Base-by-base conservation (phyloP, 148 eudicot species). In the Chenopodium berlandieri region DNA sequence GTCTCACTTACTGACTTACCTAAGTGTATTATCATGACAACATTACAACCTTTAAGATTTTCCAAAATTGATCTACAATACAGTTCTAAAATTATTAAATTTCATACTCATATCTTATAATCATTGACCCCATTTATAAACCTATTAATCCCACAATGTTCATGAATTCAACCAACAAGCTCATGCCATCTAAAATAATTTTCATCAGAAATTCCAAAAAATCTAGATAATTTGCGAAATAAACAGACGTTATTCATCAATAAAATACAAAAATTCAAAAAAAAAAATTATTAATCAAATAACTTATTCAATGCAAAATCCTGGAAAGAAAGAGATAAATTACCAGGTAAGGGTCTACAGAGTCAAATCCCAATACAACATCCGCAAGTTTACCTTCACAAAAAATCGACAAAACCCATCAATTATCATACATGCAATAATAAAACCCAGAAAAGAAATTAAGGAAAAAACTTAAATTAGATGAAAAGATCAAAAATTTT, bases 331-430 rank as follows among this genome's bases (percentile, higher is more conserved):
- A 47, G 54, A 66, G 74, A 66, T 32, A 34, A 27, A 79, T 85
- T 56, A 94, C 99, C 95, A 90, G 84, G 80, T 96, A 96, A 30
- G 97, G 98, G 60, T 94, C 95, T n/a, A 94, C 80, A 54, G 97
- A 75, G 84, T 96, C 98, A 83, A 96, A 96, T 89, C 99, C 99
- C 65, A 96, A 95, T 79, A 96, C 99, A 81, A 94, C 98, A 88
- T 96, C 99, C 68, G 86, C 95, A 72, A 96, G 87, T 88, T 94
- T 86, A 78, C 99, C 99, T 96, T 83, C 78, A 87, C 78, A 47
- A 75, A 87, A 75, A 30, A 25, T 31, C 22, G 52, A n/a, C 63
- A 81, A 83, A 78, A 73, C 83, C 81, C 85, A 82, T 62, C 58
- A 67, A 65, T 46, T n/a, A 70, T 60, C 52, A 77, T n/a, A 46